These are phyloP conservation scores for Aspergillus sp. DNA, from an alignment of 2,329 filamentous ascomycete species.

Conservation along the genomic window DNA sequence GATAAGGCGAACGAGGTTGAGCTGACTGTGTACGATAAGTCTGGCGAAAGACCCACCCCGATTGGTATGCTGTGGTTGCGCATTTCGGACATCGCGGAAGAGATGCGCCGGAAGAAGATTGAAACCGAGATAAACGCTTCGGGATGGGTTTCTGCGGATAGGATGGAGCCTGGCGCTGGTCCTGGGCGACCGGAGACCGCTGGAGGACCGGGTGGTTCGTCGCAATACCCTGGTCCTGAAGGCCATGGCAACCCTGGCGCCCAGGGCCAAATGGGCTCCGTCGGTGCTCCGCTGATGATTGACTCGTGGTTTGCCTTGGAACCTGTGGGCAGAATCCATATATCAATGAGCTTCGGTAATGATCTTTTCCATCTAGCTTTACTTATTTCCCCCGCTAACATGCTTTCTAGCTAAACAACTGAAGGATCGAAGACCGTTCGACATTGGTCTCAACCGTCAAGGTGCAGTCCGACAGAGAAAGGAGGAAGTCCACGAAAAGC, in stretches of 20 bases:
- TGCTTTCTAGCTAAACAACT: conserved; percentile 68
- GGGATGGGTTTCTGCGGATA: conserved; percentile 96
- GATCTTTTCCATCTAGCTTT: not conserved
- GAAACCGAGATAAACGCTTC: conserved; percentile 92
- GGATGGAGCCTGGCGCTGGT: conserved; percentile 69
- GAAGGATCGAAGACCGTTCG: conserved; percentile 77
- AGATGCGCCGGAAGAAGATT: conserved; percentile 95
- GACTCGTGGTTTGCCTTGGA: conserved; percentile 98
- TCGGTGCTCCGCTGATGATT: conserved; percentile 53
- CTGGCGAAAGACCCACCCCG: conserved; percentile 82
- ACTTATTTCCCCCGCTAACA: conserved; percentile 19
- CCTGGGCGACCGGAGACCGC: conserved; percentile 53
- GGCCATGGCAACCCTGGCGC: conserved; percentile 25
- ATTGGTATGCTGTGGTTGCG: conserved; percentile 96
- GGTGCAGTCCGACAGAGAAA: conserved; percentile 96
- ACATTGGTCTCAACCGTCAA: conserved; percentile 88
- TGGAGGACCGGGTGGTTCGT: conserved; percentile 51
- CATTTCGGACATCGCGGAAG: conserved; percentile 95
- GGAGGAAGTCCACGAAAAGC: conserved; percentile 97
- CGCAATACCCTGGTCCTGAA: conserved; percentile 26
- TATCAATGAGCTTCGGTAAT: conserved; percentile 79
- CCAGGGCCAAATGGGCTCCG: conserved; percentile 27
- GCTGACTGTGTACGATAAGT: conserved; percentile 95
- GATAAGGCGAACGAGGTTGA: conserved; percentile 99
- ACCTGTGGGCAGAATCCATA: conserved; percentile 86